These are phyloP conservation scores for Eutypa lata DNA, from an alignment of 2,329 filamentous ascomycete species.

Conservation along the genomic window DNA sequence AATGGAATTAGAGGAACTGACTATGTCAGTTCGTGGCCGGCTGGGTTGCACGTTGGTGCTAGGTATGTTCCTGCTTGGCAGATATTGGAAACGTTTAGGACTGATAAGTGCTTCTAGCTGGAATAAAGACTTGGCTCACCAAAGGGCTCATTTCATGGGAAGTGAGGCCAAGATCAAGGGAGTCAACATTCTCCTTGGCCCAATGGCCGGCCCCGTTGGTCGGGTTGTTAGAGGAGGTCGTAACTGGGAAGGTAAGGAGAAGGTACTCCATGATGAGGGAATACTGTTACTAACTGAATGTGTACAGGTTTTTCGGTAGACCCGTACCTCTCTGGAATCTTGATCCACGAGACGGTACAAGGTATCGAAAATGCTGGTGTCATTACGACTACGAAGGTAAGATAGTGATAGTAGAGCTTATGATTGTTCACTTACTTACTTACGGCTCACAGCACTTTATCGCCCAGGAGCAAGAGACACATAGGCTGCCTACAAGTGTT, in stretches of 20 bases:
- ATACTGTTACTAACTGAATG: neutral
- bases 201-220: constrained; percentile 56
- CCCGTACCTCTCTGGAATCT: constrained; percentile 38
- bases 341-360: constrained; percentile 49
- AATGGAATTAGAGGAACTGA: constrained; percentile 12
- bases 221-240: constrained; percentile 49
- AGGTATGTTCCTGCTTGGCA: constrained; percentile 5
- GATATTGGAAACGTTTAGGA: too few relatives aligned
- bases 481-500: constrained; percentile 57
- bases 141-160: constrained; percentile 62
- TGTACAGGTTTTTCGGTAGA: constrained; percentile 13
- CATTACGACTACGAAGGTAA: constrained; percentile 15
- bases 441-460: constrained; percentile 62
- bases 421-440: constrained; percentile 40
- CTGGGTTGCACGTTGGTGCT: constrained; percentile 12
- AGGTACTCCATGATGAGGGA: too few relatives aligned
- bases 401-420: neutral
- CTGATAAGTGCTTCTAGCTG: constrained; percentile 49
- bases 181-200: constrained; percentile 65
- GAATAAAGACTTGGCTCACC: constrained; percentile 60
- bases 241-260: constrained; percentile 42
- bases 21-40: constrained; percentile 13
- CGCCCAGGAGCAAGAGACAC: constrained; percentile 64
- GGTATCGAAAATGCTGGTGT: constrained; percentile 33
- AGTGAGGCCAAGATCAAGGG: constrained; percentile 64